phyloP scores from a whole-genome alignment of 768 basidiomycete genomes.

The Leccinum longicurvipes region DNA sequence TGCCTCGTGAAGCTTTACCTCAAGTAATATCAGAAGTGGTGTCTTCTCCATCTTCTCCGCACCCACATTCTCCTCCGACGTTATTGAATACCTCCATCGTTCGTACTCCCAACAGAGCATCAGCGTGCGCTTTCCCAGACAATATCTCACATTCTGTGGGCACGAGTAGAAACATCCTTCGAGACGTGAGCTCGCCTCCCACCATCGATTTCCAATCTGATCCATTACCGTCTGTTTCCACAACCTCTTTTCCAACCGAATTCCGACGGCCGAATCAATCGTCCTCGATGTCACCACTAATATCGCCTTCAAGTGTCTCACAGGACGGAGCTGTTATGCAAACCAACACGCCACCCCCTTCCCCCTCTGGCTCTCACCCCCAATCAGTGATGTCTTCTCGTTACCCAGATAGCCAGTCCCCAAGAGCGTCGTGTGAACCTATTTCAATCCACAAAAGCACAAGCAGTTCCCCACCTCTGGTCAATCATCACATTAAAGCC shows the following conservation, averaged over 20 bases:
- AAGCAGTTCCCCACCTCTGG: slow-evolving; percentile 1
- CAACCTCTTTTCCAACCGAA: neutral
- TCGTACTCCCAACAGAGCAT: neutral
- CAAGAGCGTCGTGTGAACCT: neutral
- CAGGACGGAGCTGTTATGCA: neutral
- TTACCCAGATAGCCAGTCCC: neutral
- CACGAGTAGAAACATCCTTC: neutral
- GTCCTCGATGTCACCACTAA: neutral
- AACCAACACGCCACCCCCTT: neutral
- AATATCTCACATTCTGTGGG: neutral
- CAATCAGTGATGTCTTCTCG: neutral
- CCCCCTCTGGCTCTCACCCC: neutral
- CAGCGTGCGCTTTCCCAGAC: neutral
- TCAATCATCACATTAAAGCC: slow-evolving; percentile 9
- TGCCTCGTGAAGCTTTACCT: neutral
- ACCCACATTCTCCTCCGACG: neutral
- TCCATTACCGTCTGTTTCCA: neutral
- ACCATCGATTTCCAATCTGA: neutral
- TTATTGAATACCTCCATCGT: neutral
- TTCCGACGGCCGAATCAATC: neutral
- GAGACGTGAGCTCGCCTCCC: neutral
- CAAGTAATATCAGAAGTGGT: neutral
- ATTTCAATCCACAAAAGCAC: neutral
- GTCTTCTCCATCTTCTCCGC: neutral
- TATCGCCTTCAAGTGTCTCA: neutral